Conservation (phyloP, 2,329 filamentous ascomycete genomes). For the Ambrosiella beaveri region DNA sequence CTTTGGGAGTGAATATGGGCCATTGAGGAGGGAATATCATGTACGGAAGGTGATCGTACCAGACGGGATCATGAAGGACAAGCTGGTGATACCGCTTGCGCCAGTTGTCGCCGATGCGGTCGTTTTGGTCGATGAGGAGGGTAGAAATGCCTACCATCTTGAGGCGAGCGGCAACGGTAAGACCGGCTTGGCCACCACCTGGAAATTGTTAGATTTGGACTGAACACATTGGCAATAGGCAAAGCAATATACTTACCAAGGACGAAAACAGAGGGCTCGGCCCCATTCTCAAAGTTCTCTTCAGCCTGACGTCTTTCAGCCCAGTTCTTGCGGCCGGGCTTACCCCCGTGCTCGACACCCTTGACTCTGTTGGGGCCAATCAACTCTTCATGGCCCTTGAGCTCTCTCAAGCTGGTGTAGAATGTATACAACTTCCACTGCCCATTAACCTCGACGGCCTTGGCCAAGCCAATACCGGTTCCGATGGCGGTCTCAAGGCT, state of each 20-base stretch:
- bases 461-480: slow-evolving; percentile 35
- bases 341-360: slow-evolving; percentile 39
- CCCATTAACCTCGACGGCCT: slow-evolving; percentile 26
- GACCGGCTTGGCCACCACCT: slow-evolving; percentile 44
- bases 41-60: slow-evolving; percentile 45
- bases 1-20: slow-evolving; percentile 55
- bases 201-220: slow-evolving; percentile 3
- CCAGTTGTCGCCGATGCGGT: slow-evolving; percentile 47
- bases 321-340: slow-evolving; percentile 40
- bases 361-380: slow-evolving; percentile 29
- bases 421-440: slow-evolving; percentile 47
- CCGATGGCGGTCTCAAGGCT: slow-evolving; percentile 36
- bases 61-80: slow-evolving; percentile 51
- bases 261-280: slow-evolving; percentile 41
- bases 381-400: slow-evolving; percentile 37
- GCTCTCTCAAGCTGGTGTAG: slow-evolving; percentile 38
- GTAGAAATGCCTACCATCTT: slow-evolving; percentile 39
- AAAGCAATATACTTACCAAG: slow-evolving; percentile 29
- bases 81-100: slow-evolving; percentile 44
- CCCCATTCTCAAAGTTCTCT: slow-evolving; percentile 27
- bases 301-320: slow-evolving; percentile 33
- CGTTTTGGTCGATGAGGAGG: slow-evolving; percentile 41
- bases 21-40: slow-evolving; percentile 45
- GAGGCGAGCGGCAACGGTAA: slow-evolving; percentile 39
- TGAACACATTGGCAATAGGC: background rate